Conservation (phyloP, 352 stramenopile genomes). For the Phytophthora pistaciae region DNA sequence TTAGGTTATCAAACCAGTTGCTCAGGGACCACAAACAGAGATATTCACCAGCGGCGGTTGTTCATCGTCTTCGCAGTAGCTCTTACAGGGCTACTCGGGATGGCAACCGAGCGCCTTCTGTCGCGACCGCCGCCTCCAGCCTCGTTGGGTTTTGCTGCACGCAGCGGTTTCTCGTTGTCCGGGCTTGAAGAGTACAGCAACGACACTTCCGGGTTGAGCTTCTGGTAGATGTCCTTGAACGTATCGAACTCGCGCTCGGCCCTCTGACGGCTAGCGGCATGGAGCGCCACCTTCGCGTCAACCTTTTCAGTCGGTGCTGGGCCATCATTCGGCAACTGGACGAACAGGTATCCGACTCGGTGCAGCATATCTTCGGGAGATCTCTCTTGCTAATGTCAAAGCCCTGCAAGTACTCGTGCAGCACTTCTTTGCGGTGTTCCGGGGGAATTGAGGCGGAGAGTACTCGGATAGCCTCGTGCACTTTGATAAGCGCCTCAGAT, state of each 20-base stretch:
- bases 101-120: slow-evolving; percentile 24
- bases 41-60: slow-evolving; percentile 1
- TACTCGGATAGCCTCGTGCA: slow-evolving; percentile 50
- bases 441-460: slow-evolving; percentile 39
- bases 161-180: slow-evolving; percentile 20
- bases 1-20: no score
- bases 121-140: slow-evolving; percentile 16
- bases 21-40: no score
- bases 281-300: slow-evolving; percentile 14
- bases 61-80: neutral
- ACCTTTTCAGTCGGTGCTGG: slow-evolving; percentile 2
- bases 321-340: slow-evolving; percentile 40
- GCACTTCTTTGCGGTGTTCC: slow-evolving; percentile 31
- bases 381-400: slow-evolving; percentile 21
- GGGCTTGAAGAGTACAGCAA: slow-evolving; percentile 7
- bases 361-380: slow-evolving; percentile 30
- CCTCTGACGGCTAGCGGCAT: slow-evolving; percentile 16
- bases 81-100: slow-evolving; percentile 13
- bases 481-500: slow-evolving; percentile 35
- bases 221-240: slow-evolving; percentile 37
- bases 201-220: slow-evolving; percentile 20
- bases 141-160: slow-evolving; percentile 33
- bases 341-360: slow-evolving; percentile 40
- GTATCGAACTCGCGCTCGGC: slow-evolving; percentile 29
- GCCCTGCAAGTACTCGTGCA: slow-evolving; percentile 33